Base-by-base conservation (phyloP, 2,329 filamentous ascomycete genomes). In the Aureobasidium leucospermi region DNA sequence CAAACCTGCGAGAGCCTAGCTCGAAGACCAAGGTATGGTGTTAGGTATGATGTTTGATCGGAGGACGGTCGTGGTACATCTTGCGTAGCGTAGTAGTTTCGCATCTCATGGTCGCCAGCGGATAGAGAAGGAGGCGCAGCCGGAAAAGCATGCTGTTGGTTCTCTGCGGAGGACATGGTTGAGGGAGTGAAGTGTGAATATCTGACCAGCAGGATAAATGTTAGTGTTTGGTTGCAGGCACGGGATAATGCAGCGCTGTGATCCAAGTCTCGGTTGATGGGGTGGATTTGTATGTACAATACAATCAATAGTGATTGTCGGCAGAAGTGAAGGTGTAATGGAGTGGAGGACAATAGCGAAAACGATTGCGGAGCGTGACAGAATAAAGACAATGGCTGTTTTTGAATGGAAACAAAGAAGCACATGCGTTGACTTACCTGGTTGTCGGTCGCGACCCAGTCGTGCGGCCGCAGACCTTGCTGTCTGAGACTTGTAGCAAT, bases 1-100 rank as follows among this genome's bases (percentile, higher is more conserved):
- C 93, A 96, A 73, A 95, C 82, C 79, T 99, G 94, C 56, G 94
- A 97, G 68, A 97, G 82, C 68, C 92, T 87, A 67, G 93, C 87
- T 69, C 86, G 85, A 70, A 96, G 85, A 67, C 92, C 91, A 64
- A 99, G 88, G 73, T 97, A 97, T 63, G 94, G 93, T 64, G 91
- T 96, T 69, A 88, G 81, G 70, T 84, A 84, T 71, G 83, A 83
- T 73, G 84, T 81, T 64, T 88, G 85, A 71, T 84, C 81, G 70
- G 79, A 74, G 71, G 76, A 71, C 74, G 81, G 78, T 76, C 80
- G 80, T 74, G 81, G 73, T 77, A 71, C 74, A 69, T 78, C 78
- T 72, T 80, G 78, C 64, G 75, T 71, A 71, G 75, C 77, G 75
- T 81, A 82, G 77, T 81, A 81, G 75, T 81, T 77, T 78, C 78